A percentile compares a stretch with the other conserved stretches of the same genome.
Evolutionary conservation across 192 early-diverging fungal genomes (phyloP).

Genomic region (Coemansia sp.): DNA sequence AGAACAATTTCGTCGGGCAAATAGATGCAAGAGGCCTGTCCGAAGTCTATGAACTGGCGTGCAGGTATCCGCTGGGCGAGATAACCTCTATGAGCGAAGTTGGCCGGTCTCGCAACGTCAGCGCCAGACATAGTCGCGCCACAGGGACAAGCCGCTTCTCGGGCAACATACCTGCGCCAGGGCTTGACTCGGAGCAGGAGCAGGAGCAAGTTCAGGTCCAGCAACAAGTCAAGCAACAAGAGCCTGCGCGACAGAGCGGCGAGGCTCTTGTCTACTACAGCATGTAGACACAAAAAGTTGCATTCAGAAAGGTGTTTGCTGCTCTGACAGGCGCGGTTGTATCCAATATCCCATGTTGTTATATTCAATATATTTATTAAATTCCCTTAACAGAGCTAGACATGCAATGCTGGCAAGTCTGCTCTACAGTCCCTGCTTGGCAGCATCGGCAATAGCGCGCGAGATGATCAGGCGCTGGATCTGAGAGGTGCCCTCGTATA

Average conservation of each 20-base stretch:
- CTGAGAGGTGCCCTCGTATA: conserved; percentile 97
- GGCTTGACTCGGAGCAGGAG: not conserved
- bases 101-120: conserved; percentile 16
- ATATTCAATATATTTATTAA: not conserved
- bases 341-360: not conserved
- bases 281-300: not conserved
- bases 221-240: not conserved
- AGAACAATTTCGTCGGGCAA: conserved; percentile 17
- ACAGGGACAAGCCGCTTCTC: conserved; percentile 14
- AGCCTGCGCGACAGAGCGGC: not conserved
- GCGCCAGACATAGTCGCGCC: conserved; percentile 19
- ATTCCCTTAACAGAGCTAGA: not conserved
- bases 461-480: conserved; percentile 94
- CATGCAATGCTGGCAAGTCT: not conserved
- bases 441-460: conserved; percentile 71
- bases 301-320: not conserved
- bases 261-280: conserved; percentile 5
- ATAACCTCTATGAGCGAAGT: conserved; percentile 29
- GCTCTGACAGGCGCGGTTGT: not conserved
- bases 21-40: conserved; percentile 37
- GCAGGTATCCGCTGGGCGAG: conserved; percentile 39
- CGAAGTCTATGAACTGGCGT: conserved; percentile 34
- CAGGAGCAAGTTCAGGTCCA: no score
- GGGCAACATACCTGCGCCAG: conserved; percentile 19
- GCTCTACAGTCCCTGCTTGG: conserved; percentile 31